These are phyloP conservation scores for Trifolium fragiferum DNA, from an alignment of 306 rosid genomes.

Conservation along the genomic window DNA sequence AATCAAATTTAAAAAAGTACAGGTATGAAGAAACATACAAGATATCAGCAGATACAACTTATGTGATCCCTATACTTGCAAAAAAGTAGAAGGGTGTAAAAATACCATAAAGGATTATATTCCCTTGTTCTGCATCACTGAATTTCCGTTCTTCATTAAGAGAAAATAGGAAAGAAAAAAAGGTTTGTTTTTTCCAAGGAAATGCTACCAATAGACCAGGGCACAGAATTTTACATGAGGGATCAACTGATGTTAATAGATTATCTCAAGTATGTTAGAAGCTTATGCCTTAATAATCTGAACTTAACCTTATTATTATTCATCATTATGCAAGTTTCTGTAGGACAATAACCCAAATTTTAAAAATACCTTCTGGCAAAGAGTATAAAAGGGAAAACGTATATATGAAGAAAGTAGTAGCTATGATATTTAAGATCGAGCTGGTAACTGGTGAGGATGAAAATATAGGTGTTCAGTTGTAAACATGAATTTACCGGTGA, in stretches of 20 bases:
- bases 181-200: neutral
- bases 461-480: neutral
- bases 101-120: neutral
- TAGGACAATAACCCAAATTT: constrained; percentile 9
- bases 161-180: neutral
- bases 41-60: constrained; percentile 29
- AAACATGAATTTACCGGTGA: constrained; percentile 1
- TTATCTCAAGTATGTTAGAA: constrained; percentile 4
- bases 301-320: neutral
- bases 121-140: constrained; percentile 18
- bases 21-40: neutral
- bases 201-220: constrained; percentile 4
- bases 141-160: neutral
- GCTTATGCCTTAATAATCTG: neutral
- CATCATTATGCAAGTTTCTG: constrained; percentile 9
- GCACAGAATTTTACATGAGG: neutral
- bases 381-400: neutral
- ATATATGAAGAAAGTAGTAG: neutral
- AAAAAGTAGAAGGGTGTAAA: neutral
- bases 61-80: constrained; percentile 4
- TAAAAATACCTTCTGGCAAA: neutral
- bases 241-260: constrained; percentile 14
- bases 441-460: neutral
- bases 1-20: constrained; percentile 19
- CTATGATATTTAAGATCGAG: neutral